These are phyloP conservation scores for Crotalaria pallida DNA, from an alignment of 306 rosid species.

Conservation along the genomic window DNA sequence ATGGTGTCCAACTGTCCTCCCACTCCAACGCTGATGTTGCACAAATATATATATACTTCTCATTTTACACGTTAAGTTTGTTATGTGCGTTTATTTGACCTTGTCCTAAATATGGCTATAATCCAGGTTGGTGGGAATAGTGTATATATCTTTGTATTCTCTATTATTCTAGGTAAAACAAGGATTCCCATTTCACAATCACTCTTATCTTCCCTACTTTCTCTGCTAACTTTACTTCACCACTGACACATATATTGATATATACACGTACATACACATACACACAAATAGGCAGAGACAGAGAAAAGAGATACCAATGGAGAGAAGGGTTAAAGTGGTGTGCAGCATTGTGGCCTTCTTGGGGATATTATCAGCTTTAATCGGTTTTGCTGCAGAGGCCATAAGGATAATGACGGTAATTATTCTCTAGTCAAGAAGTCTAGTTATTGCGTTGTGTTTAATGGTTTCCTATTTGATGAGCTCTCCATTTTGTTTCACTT, in stretches of 20 bases:
- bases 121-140: neutral
- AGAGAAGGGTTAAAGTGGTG: constrained; percentile 29
- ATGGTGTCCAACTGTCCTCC: no score
- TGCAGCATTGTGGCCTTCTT: constrained; percentile 52
- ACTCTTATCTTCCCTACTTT: neutral
- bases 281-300: neutral
- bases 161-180: neutral
- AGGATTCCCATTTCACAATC: neutral
- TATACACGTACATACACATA: neutral
- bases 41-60: no score
- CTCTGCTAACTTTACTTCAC: neutral
- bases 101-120: neutral
- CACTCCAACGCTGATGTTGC: no score
- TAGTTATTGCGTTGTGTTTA: neutral
- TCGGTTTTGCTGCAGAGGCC: constrained; percentile 77
- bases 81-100: neutral
- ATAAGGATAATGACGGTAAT: constrained; percentile 72
- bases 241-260: neutral
- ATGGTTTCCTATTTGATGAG: no score
- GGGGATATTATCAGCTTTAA: constrained; percentile 65
- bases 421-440: neutral
- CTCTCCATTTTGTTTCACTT: neutral
- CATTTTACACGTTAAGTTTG: no score
- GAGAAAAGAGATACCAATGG: constrained; percentile 24
- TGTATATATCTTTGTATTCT: neutral